Evolutionary conservation across 2,329 filamentous ascomycete genomes (phyloP).

Genomic region (Apiospora hydei): DNA sequence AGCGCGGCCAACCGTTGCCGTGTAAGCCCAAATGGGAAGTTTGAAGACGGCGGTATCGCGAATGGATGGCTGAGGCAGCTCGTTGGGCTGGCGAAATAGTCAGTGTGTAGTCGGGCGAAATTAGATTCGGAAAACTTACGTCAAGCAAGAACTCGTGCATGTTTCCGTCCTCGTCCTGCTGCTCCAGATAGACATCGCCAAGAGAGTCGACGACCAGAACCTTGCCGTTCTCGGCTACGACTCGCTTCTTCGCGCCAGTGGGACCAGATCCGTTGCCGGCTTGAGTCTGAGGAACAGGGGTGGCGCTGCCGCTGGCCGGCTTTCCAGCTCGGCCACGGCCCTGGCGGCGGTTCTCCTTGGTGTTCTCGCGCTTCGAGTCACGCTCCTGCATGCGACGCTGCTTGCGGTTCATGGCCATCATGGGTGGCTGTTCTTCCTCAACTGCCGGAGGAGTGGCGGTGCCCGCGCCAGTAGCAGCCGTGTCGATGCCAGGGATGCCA

Average conservation of each 20-base stretch:
- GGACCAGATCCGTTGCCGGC: constrained; percentile 56
- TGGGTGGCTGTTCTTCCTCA: constrained; percentile 57
- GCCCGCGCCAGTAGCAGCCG: constrained; percentile 50
- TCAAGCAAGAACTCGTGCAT: constrained; percentile 87
- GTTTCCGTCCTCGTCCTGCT: constrained; percentile 86
- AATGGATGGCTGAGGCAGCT: constrained; percentile 79
- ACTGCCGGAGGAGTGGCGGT: constrained; percentile 51
- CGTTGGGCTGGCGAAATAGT: constrained; percentile 66
- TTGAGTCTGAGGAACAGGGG: constrained; percentile 57
- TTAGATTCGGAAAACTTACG: constrained; percentile 60
- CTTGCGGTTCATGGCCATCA: constrained; percentile 76
- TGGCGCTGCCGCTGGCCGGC: constrained; percentile 55
- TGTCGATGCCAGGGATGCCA: constrained; percentile 72
- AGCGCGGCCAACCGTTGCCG: constrained; percentile 59
- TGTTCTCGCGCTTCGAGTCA: constrained; percentile 75
- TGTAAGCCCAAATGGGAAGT: constrained; percentile 77
- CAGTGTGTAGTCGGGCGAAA: not conserved
- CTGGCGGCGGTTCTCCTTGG: constrained; percentile 58
- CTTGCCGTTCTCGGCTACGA: constrained; percentile 95
- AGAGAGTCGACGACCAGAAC: constrained; percentile 89
- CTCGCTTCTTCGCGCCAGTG: constrained; percentile 81
- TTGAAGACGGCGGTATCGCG: constrained; percentile 83
- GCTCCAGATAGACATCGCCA: constrained; percentile 95
- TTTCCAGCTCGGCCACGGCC: constrained; percentile 47
- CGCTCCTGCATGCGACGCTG: constrained; percentile 90